phyloP scores from a whole-genome alignment of 2,329 filamentous ascomycete species.

The Alternaria gaisen region DNA sequence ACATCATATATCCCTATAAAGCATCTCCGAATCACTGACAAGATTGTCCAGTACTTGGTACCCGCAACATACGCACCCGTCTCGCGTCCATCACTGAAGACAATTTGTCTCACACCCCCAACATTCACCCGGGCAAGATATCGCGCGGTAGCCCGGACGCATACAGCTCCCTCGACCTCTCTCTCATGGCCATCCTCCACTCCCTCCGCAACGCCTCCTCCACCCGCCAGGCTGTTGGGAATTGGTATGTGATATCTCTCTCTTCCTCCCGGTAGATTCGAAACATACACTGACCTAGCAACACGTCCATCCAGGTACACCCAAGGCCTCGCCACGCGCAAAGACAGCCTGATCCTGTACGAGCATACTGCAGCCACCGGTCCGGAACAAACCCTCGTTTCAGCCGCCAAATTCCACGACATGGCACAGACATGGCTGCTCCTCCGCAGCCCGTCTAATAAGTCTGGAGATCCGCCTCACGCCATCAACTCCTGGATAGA shows the following conservation, averaged over 20 bases:
- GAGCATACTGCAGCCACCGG: background rate
- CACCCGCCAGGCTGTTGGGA: background rate
- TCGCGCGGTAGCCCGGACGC: background rate
- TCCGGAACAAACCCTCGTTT: background rate
- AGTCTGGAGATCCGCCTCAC: background rate
- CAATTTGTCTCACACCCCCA: background rate
- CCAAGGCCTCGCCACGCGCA: slow-evolving; percentile 4
- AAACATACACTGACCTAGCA: background rate
- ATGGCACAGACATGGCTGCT: background rate
- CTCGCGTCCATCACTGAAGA: slow-evolving; percentile 13
- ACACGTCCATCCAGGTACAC: background rate
- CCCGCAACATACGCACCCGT: slow-evolving; percentile 3
- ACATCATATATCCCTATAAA: rapidly evolving
- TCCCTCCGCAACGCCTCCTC: background rate
- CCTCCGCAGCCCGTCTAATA: background rate
- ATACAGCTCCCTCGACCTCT: slow-evolving; percentile 5
- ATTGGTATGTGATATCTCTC: slow-evolving; percentile 3
- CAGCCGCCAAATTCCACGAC: background rate
- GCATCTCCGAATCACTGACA: background rate
- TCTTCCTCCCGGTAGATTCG: rapidly evolving
- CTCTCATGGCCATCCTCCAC: slow-evolving; percentile 10
- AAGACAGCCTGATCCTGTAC: slow-evolving; percentile 6
- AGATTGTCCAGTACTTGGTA: background rate
- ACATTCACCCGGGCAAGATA: background rate
- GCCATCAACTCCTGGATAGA: background rate